These are phyloP conservation scores for Rhodotorula mucilaginosa DNA, from an alignment of 1,284 basidiomycete genomes.

Conservation along the genomic window DNA sequence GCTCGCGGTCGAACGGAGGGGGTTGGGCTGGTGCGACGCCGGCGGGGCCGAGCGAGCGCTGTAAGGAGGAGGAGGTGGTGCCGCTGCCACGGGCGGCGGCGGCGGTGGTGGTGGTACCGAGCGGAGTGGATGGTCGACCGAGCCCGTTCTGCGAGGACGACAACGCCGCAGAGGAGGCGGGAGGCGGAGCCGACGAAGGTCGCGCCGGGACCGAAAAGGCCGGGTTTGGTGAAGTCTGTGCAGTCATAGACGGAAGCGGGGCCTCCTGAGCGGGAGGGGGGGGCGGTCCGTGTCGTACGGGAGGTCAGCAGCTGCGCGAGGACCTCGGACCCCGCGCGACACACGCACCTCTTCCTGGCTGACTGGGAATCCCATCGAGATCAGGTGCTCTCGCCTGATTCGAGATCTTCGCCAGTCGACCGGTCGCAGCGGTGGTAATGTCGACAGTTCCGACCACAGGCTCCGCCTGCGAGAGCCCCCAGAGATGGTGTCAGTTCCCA, in stretches of 20 bases:
- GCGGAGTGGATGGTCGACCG: conserved; percentile 8
- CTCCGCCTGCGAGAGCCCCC: conserved; percentile 10
- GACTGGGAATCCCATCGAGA: conserved; percentile 83
- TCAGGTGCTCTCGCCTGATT: conserved; percentile 81
- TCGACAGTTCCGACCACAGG: conserved; percentile 19
- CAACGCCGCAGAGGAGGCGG: conserved; percentile 6
- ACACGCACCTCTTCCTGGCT: conserved; percentile 78
- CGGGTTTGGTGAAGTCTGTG: background rate
- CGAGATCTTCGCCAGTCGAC: conserved; percentile 88
- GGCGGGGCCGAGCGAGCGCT: background rate
- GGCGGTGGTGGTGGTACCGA: background rate
- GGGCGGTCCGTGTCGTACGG: too few relatives aligned
- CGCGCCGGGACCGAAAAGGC: conserved; percentile 4
- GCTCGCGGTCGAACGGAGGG: conserved; percentile 25
- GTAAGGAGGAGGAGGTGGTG: background rate
- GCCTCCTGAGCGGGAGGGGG: background rate
- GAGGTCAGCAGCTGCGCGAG: too few relatives aligned
- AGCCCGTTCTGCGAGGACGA: background rate
- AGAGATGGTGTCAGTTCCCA: background rate
- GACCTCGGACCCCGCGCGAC: too few relatives aligned
- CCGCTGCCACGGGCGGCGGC: conserved; percentile 2
- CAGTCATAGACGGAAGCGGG: background rate
- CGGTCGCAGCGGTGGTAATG: conserved; percentile 59
- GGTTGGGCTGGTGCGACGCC: background rate
- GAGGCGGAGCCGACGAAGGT: conserved; percentile 17